Conservation (phyloP, 2,329 filamentous ascomycete genomes). For the Phoma sp. region DNA sequence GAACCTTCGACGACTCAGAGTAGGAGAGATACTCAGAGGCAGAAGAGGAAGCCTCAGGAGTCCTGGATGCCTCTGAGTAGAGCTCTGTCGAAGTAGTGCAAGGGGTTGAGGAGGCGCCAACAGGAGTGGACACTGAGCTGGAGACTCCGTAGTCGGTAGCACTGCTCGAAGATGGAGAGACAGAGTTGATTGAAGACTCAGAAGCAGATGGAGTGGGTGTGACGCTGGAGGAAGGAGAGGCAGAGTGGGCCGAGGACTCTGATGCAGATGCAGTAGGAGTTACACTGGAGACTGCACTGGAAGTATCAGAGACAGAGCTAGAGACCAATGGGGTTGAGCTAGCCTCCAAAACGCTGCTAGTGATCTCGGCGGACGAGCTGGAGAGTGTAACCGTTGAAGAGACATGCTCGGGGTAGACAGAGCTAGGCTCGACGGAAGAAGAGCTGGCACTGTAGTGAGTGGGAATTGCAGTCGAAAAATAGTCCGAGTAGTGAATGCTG, state of each 20-base stretch:
- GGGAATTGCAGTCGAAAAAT: conserved; percentile 12
- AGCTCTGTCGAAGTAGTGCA: conserved; percentile 15
- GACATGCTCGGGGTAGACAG: not conserved
- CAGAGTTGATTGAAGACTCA: conserved; percentile 4
- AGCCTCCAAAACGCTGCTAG: conserved; percentile 10
- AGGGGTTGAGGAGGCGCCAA: conserved; percentile 10
- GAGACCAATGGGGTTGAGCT: conserved; percentile 3
- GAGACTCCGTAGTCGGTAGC: conserved; percentile 3
- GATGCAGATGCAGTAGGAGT: too few relatives aligned
- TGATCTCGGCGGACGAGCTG: conserved; percentile 2
- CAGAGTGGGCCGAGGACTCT: too few relatives aligned
- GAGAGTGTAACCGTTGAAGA: not conserved
- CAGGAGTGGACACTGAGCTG: conserved; percentile 1
- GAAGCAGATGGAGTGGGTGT: conserved; percentile 3
- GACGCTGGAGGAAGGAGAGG: conserved; percentile 2
- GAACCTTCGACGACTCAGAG: conserved; percentile 9
- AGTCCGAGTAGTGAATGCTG: conserved; percentile 10
- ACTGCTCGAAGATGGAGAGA: conserved; percentile 9
- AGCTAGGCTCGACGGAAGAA: conserved; percentile 9
- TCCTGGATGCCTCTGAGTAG: conserved; percentile 13
- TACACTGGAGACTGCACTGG: too few relatives aligned
- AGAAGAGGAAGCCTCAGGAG: conserved; percentile 16
- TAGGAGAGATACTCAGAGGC: conserved; percentile 6
- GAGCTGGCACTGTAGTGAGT: conserved; percentile 11
- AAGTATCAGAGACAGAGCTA: not conserved